phyloP scores from a whole-genome alignment of 805 yeast species.

The Metschnikowia proteae region DNA sequence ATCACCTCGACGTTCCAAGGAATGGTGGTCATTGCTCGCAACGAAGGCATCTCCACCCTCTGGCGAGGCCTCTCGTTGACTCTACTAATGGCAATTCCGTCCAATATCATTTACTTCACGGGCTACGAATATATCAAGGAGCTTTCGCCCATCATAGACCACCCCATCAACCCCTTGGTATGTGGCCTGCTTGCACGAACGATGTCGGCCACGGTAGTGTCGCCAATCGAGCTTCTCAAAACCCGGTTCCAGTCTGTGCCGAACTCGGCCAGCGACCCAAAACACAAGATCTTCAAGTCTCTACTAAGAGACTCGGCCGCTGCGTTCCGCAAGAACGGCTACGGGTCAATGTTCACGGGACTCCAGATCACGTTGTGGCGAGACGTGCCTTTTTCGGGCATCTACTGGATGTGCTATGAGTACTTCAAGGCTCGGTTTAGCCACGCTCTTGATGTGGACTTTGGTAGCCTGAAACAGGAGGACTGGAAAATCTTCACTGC shows the following conservation, averaged over 20 bases:
- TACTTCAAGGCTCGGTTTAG: slow-evolving; percentile 29
- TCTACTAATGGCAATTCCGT: slow-evolving; percentile 83
- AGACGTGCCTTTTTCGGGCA: slow-evolving; percentile 95
- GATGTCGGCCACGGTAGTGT: slow-evolving; percentile 75
- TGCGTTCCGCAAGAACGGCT: slow-evolving; percentile 56
- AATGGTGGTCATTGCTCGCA: slow-evolving; percentile 54
- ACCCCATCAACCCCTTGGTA: slow-evolving; percentile 69
- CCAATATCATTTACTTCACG: slow-evolving; percentile 89
- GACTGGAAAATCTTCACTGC: slow-evolving; percentile 50
- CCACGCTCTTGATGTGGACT: slow-evolving; percentile 21
- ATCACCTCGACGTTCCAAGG: slow-evolving; percentile 76
- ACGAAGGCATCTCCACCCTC: slow-evolving; percentile 73
- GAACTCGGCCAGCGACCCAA: slow-evolving; percentile 19
- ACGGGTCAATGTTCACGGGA: slow-evolving; percentile 72
- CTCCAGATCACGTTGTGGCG: slow-evolving; percentile 88
- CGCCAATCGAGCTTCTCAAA: slow-evolving; percentile 84
- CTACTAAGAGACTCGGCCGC: slow-evolving; percentile 50
- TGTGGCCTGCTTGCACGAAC: slow-evolving; percentile 86
- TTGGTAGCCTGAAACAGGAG: slow-evolving; percentile 17
- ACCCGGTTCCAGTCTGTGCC: slow-evolving; percentile 92
- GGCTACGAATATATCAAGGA: slow-evolving; percentile 88
- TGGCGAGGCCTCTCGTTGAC: slow-evolving; percentile 90
- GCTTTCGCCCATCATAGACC: slow-evolving; percentile 42
- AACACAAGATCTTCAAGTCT: slow-evolving; percentile 36
- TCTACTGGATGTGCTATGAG: slow-evolving; percentile 91